Evolutionary conservation across 208 protist genomes (phyloP), one percentile per base, ranked within the genome.

Genomic region (Porcisia hertigi): DNA sequence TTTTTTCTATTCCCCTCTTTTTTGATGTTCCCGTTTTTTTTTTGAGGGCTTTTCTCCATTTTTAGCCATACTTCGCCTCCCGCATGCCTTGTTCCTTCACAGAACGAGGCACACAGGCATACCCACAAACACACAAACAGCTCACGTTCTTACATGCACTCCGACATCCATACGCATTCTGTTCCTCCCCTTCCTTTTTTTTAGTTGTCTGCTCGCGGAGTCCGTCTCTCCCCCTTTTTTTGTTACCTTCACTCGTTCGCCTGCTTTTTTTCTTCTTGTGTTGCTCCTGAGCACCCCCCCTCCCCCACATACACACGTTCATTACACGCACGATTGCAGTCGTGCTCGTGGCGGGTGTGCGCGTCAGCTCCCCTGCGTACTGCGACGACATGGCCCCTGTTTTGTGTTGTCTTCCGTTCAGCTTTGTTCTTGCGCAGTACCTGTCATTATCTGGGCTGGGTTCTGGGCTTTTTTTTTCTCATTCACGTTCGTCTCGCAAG

Each of bases 281-380:
- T 20, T 52, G 16, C 64, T 69, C 8, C 23, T 6, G 45, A 47
- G 43, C 18, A 5, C 16, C 57, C 23, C 25, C 23, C 25, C 16
- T 12, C 23, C 57, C 57, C 23, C 7, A 11, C 57, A 60, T 12
- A 52, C 47, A 52, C 47, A 52, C 25, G 43, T 18, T 0, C 36
- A 47, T 36, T 30, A 7, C 47, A 52, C 53, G 39, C 14, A 30
- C 54, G 36, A 30, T 65, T 20, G 52, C 47, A 25, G 34, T 20
- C 69, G 55, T 49, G 71, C 25, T 47, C 23, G 71, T 69, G 53
- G 11, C 9, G 47, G 25, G 14, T 57, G 47, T 71, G 67, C 20
- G 45, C 52, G n/a, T 36, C 30, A 41, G 41, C 52, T 6, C 36
- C 34, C 67, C 39, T 16, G 52, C 45, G 20, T 58, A 58, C 18